Percentiles rank a stretch among this genome's conserved stretches.
phyloP scores from a whole-genome alignment of 1,284 basidiomycete genomes.

The Athelia psychrophila region DNA sequence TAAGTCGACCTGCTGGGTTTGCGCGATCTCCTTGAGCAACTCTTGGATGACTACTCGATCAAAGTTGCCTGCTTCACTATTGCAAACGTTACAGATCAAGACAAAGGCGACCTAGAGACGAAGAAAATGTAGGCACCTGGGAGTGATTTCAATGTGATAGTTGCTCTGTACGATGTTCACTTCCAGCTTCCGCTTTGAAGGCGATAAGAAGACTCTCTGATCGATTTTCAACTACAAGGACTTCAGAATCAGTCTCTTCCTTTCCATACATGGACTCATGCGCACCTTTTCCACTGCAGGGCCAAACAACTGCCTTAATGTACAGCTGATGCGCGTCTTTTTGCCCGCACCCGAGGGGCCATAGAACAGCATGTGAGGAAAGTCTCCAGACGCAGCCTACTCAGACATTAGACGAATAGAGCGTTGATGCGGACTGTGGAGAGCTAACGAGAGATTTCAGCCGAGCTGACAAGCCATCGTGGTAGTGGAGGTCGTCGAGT shows the following conservation, averaged over 20 bases:
- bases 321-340: constrained; percentile 94
- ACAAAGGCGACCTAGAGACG: neutral
- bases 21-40: constrained; percentile 96
- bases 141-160: constrained; percentile 97
- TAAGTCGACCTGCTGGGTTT: constrained; percentile 97
- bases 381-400: constrained; percentile 86
- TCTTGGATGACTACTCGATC: constrained; percentile 97
- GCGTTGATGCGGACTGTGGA: neutral
- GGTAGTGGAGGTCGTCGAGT: constrained; percentile 89
- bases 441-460: constrained; percentile 73
- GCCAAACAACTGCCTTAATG: constrained; percentile 88
- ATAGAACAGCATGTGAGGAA: constrained; percentile 98
- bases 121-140: constrained; percentile 57
- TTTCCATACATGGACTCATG: neutral
- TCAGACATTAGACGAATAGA: neutral
- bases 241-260: constrained; percentile 3
- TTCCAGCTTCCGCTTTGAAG: constrained; percentile 93
- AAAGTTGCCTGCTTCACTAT: constrained; percentile 93
- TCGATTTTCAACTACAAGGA: constrained; percentile 88
- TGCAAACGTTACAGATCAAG: neutral
- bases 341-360: constrained; percentile 97
- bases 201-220: constrained; percentile 94
- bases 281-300: constrained; percentile 88
- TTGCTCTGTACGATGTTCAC: constrained; percentile 97
- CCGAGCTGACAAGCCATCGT: constrained; percentile 76